A percentile compares a stretch with the other conserved stretches of the same genome.
Evolutionary conservation across 2,329 filamentous ascomycete genomes (phyloP).

Genomic region (Ophiocordyceps unilateralis): DNA sequence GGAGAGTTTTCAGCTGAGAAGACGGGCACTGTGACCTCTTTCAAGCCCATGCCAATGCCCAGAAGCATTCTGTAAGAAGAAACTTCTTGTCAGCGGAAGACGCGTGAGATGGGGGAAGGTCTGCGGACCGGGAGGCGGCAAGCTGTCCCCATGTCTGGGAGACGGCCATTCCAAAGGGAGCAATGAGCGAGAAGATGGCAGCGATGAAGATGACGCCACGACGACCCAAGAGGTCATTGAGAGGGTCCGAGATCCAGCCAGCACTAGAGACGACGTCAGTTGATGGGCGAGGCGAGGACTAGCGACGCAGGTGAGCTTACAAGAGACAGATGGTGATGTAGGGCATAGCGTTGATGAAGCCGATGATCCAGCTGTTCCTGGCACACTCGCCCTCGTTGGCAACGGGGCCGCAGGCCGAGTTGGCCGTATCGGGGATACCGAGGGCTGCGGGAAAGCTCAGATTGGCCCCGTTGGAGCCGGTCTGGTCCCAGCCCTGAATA

Average conservation of each 20-base stretch:
- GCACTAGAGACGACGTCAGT: slow-evolving; percentile 16
- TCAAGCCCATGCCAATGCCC: slow-evolving; percentile 42
- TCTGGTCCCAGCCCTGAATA: slow-evolving; percentile 30
- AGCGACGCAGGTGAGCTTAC: slow-evolving; percentile 11
- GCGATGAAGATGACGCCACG: slow-evolving; percentile 47
- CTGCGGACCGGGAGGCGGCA: slow-evolving; percentile 30
- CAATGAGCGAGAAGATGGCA: slow-evolving; percentile 42
- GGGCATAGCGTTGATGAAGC: slow-evolving; percentile 36
- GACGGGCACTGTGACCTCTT: slow-evolving; percentile 30
- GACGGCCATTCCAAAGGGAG: slow-evolving; percentile 42
- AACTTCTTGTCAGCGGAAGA: not conserved
- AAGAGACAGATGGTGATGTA: slow-evolving; percentile 24
- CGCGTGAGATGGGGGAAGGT: not conserved
- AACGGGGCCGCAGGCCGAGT: slow-evolving; percentile 13
- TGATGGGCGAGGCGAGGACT: too few species aligned
- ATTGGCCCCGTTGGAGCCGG: slow-evolving; percentile 29
- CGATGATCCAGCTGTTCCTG: slow-evolving; percentile 41
- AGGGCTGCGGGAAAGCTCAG: slow-evolving; percentile 25
- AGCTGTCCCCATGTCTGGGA: slow-evolving; percentile 42
- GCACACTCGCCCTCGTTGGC: slow-evolving; percentile 18
- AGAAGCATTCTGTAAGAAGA: slow-evolving; percentile 21
- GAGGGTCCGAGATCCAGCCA: slow-evolving; percentile 44
- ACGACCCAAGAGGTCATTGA: slow-evolving; percentile 40
- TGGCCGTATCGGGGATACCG: slow-evolving; percentile 20
- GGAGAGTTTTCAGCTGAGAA: slow-evolving; percentile 36